Conservation (phyloP, 2,329 filamentous ascomycete genomes). For the Verticillium albo-atrum region DNA sequence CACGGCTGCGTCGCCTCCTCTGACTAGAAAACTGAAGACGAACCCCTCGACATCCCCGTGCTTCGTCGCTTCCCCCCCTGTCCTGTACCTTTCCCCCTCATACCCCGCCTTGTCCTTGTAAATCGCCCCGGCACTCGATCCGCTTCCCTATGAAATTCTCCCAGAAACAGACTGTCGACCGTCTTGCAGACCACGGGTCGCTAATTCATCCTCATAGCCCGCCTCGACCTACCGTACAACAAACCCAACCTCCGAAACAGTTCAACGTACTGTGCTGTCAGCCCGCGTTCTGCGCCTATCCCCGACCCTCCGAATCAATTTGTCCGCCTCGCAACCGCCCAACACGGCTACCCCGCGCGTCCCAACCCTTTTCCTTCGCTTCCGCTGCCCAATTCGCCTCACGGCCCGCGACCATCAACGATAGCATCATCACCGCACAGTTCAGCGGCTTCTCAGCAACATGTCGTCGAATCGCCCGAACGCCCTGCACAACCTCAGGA, state of each 20-base stretch:
- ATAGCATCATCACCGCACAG: background rate
- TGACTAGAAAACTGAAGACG: background rate
- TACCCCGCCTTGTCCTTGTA: background rate
- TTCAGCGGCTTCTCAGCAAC: slow-evolving; percentile 3
- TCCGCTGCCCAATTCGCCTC: slow-evolving; percentile 6
- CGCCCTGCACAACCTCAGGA: slow-evolving; percentile 82
- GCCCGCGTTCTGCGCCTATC: background rate
- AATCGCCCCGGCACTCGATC: background rate
- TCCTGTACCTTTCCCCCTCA: background rate
- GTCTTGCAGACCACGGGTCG: background rate
- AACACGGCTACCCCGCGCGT: background rate
- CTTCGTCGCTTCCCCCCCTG: background rate
- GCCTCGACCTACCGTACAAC: background rate
- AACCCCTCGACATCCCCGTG: background rate
- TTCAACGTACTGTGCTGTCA: background rate
- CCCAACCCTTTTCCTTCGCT: background rate
- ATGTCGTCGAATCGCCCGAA: slow-evolving; percentile 93
- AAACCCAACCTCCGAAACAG: background rate
- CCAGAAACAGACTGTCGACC: background rate
- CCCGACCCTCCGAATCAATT: background rate
- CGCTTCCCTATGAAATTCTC: background rate
- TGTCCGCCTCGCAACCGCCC: background rate
- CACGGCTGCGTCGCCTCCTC: background rate
- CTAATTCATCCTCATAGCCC: background rate
- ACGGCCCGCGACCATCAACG: background rate